A percentile compares a stretch with the other conserved stretches of the same genome.
Evolutionary conservation across 2,329 filamentous ascomycete genomes (phyloP).

Genomic region (Furcasterigmium furcatum): DNA sequence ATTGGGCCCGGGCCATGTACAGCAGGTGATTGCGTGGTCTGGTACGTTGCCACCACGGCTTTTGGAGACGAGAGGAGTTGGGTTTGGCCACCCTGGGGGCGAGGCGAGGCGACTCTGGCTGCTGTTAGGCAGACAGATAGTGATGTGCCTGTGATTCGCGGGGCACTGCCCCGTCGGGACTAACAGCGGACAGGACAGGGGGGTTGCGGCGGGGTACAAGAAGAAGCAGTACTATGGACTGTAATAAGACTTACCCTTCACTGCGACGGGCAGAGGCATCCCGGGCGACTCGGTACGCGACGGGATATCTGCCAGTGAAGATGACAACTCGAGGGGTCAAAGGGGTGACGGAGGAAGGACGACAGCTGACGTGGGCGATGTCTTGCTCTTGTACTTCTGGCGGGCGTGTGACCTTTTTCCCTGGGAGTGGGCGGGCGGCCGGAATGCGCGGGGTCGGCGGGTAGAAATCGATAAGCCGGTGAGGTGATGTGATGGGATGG

Average conservation of each 20-base stretch:
- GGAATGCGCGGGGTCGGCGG: not conserved
- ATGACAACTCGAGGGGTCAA: not conserved
- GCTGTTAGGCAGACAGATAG: not conserved
- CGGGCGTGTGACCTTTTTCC: not conserved
- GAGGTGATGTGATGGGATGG: too few relatives aligned
- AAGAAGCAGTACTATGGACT: not conserved
- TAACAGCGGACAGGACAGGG: too few relatives aligned
- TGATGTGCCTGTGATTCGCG: too few relatives aligned
- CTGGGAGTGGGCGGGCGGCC: not conserved
- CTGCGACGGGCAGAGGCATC: conserved; percentile 12
- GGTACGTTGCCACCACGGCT: not conserved
- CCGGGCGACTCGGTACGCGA: conserved; percentile 1
- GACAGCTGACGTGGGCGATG: not conserved
- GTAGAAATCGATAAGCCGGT: not conserved
- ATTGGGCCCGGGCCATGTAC: not conserved
- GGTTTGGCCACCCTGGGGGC: not conserved
- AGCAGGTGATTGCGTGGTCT: conserved; percentile 2
- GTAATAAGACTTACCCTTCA: conserved; percentile 8
- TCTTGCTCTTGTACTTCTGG: conserved; percentile 1
- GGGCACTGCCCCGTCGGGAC: not conserved
- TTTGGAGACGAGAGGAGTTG: not conserved
- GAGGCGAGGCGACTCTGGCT: not conserved
- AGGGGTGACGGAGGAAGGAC: not conserved
- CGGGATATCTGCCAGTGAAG: not conserved
- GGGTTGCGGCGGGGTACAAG: not conserved